Percentiles rank a stretch among this genome's conserved stretches.
These are phyloP conservation scores for Loxodes magnus DNA, from an alignment of 73 alveolate genomes.

Conservation along the genomic window DNA sequence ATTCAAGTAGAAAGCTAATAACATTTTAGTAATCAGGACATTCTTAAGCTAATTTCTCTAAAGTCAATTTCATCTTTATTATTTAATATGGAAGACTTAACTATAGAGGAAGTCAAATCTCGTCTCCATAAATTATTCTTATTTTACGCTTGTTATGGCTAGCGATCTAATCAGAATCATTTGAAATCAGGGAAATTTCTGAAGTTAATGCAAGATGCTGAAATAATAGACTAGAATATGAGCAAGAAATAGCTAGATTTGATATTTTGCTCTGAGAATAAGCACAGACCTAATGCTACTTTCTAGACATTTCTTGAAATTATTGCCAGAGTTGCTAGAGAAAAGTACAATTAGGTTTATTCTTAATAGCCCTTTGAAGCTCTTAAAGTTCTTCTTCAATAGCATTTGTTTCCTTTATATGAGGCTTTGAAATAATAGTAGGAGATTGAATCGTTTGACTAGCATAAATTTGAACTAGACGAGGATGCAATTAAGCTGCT, in stretches of 20 bases:
- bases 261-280: constrained; percentile 1
- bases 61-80: too few species aligned
- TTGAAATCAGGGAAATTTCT: constrained; percentile 16
- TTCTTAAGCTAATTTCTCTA: too few species aligned
- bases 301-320: constrained; percentile 14
- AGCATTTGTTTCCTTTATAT: constrained; percentile 1
- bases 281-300: constrained; percentile 1
- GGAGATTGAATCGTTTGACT: background rate
- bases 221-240: constrained; percentile 5
- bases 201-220: constrained; percentile 6
- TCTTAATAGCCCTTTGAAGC: background rate
- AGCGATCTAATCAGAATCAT: constrained; percentile 25
- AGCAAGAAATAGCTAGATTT: constrained; percentile 2
- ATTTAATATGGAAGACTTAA: too few species aligned
- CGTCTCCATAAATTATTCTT: too few species aligned
- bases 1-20: constrained; percentile 23
- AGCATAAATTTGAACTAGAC: background rate
- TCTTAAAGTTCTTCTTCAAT: constrained; percentile 5
- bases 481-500: background rate
- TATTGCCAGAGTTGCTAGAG: background rate
- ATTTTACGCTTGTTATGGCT: constrained; percentile 41
- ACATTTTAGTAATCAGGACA: constrained; percentile 26
- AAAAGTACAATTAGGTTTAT: constrained; percentile 2
- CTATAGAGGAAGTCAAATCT: too few species aligned
- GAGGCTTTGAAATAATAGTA: background rate